Evolutionary conservation across 331 rosid species (phyloP), one percentile per base, ranked within the genome.

Genomic region (Saraca asoca): DNA sequence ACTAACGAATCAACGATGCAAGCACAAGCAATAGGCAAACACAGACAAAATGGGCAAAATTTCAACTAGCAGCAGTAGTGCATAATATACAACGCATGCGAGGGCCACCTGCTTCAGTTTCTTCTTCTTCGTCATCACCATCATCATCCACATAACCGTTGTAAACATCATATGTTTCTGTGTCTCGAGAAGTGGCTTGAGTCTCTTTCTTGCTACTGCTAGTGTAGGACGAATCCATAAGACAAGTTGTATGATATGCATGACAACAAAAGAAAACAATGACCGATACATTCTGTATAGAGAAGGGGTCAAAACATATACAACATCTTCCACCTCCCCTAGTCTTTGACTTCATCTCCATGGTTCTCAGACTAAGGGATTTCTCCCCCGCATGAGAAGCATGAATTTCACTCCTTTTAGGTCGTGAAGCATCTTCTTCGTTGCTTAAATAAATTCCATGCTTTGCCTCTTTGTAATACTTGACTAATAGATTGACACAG

Each of bases 321-420:
- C 99, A 94, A 76, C 99, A 94, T 80, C 99, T 84, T 75, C 90
- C 89, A 17, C 99, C 97, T 50, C 99, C 99, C 77, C 86, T 70
- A 7, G 90, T 84, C 88, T 86, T 94, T 5, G 99, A 88, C 72
- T 90, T 90, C 64, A 80, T 77, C 75, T 77, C 90, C 71, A 72
- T 69, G 68, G 75, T 64, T 79, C 86, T 79, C 78, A 73, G 49
- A 58, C 64, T 62, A 0, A 51, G 50, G 59, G 84, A 67, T 64
- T 69, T 80, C 62, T 80, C 85, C 34, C 50, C 68, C 37, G 41
- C 62, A 44, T 85, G 95, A 79, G 84, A 80, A 44, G 81, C 62
- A 68, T 62, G 80, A 60, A 58, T 43, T 37, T 85, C 87, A 5
- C 70, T 80, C 70, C 85, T 73, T 72, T 85, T 94, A 16, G 72